Evolutionary conservation across 805 yeast species (phyloP).

Genomic region (Hanseniaspora valbyensis): DNA sequence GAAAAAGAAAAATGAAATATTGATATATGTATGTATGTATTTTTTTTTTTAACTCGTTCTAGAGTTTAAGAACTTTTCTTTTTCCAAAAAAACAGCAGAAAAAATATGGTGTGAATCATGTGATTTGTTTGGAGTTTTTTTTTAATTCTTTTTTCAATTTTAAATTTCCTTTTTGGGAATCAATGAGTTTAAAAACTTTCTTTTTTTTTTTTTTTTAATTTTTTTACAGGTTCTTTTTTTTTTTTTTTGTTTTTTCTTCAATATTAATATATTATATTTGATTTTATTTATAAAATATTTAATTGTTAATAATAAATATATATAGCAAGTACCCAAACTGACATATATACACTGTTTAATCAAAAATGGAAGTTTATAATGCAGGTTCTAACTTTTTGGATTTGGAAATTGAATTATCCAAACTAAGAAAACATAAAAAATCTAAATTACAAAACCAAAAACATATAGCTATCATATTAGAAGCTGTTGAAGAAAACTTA

Average conservation of each 20-base stretch:
- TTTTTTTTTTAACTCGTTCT: not conserved
- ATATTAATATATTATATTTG: too few relatives aligned
- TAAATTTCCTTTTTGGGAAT: not conserved
- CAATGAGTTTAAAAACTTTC: not conserved
- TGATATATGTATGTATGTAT: not conserved
- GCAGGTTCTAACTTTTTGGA: conserved; percentile 32
- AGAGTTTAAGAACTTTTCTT: too few relatives aligned
- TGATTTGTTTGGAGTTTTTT: too few relatives aligned
- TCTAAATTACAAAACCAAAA: conserved; percentile 84
- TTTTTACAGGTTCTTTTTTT: not conserved
- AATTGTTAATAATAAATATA: too few relatives aligned
- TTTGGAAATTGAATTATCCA: conserved; percentile 51
- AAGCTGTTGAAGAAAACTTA: conserved; percentile 85
- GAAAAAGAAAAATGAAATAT: not conserved
- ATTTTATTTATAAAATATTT: too few relatives aligned
- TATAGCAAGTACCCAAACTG: not conserved
- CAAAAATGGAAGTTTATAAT: conserved; percentile 8
- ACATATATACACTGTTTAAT: not conserved
- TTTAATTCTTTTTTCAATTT: too few relatives aligned
- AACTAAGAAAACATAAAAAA: conserved; percentile 56
- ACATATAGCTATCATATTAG: conserved; percentile 67
- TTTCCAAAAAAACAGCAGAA: too few relatives aligned
- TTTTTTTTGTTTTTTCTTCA: too few relatives aligned
- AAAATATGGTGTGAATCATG: too few relatives aligned
- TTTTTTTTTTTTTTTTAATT: too few relatives aligned